Evolutionary conservation across 2,329 filamentous ascomycete genomes (phyloP).

Genomic region (Xylaria hypoxylon): DNA sequence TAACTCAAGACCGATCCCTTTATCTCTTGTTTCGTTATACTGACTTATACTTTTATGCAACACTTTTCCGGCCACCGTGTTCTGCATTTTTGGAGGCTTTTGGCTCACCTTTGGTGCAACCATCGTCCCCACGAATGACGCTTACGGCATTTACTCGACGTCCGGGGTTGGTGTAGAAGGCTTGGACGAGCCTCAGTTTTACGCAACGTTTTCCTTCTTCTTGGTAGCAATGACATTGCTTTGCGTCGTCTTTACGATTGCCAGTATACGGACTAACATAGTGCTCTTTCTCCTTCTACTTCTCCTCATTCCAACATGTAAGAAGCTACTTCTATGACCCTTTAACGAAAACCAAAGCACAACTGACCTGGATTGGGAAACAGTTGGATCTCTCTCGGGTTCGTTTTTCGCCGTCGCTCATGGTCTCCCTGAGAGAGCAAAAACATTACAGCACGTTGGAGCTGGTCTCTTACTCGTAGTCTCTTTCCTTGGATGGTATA

Average conservation of each 20-base stretch:
- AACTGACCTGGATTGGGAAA: constrained; percentile 7
- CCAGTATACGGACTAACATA: constrained; percentile 13
- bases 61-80: constrained; percentile 22
- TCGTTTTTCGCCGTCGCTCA: constrained; percentile 23
- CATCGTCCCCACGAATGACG: constrained; percentile 11
- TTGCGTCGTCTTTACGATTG: constrained; percentile 15
- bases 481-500: constrained; percentile 23
- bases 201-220: constrained; percentile 24
- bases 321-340: background rate
- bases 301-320: constrained; percentile 21
- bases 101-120: constrained; percentile 25
- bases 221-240: constrained; percentile 19
- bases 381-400: constrained; percentile 16
- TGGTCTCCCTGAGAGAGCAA: background rate
- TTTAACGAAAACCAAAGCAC: background rate
- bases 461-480: constrained; percentile 17
- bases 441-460: constrained; percentile 15
- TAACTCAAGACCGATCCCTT: background rate
- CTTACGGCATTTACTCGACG: constrained; percentile 16
- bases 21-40: background rate
- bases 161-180: constrained; percentile 3
- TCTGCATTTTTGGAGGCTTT: constrained; percentile 17
- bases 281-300: constrained; percentile 16
- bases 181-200: constrained; percentile 17
- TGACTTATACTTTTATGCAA: constrained; percentile 17